Evolutionary conservation across 371 early-diverging fungal species (phyloP), one percentile per base, ranked within the genome.

Genomic region (Capniomyces stellatus): DNA sequence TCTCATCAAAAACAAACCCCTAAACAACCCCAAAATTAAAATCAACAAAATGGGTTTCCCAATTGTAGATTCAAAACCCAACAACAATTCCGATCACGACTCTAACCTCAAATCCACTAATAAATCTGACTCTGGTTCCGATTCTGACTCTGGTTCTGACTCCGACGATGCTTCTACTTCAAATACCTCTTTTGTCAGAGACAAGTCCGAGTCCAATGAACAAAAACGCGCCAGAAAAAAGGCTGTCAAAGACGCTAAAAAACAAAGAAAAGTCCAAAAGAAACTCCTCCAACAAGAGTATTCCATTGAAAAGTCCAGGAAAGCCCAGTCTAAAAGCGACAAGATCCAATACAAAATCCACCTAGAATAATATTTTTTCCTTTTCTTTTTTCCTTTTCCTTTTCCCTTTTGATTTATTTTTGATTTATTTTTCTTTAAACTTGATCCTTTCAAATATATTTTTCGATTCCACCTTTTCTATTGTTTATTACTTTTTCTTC

Each of bases 161-260:
- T 6, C 6, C 15, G 35, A 35, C 15, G 35, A 35, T 35, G 35
- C 6, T 35, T 6, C 6, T 35, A 15, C 15, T 35, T 10, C 6
- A 6, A 35, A 35, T 6, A 10, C 35, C 6, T 6, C 35, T 35
- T 10, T 6, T 35, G 35, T 35, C 15, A 6, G 35, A 6, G 15
- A 35, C 47, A 82, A 82, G 59, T 58, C 58, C 10, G 95, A 94
- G 72, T 74, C 81, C 6, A 76, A 74, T 56, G 93, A 89, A 52
- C 91, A 94, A 52, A 90, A 89, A 77, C 83, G 80, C 63, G 74
- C 74, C 53, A 77, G 95, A 52, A 94, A 94, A 69, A 77, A 73
- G 53, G 77, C 77, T 24, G 66, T 87, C 56, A 92, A 92, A 63
- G 81, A 76, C 27, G 85, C 81, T 42, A 78, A 81, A 74, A 58